Conservation (phyloP, 2,329 filamentous ascomycete genomes). For the Pyricularia pennisetigena region DNA sequence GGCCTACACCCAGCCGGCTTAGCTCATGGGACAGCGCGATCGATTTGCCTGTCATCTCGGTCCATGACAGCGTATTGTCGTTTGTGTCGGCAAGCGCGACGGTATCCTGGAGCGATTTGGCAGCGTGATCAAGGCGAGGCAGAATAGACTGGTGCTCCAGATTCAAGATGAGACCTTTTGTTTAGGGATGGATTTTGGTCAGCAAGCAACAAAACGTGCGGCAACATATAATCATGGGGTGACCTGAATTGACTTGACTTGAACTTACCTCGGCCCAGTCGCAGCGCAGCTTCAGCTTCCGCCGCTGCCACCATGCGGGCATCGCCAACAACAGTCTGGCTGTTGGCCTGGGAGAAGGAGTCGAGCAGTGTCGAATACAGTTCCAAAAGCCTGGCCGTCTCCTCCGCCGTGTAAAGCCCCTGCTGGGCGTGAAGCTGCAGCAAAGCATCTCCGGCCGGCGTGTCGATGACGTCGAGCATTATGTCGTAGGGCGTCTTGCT, state of each 20-base stretch:
- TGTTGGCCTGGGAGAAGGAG: neutral
- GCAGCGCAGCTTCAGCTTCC: neutral
- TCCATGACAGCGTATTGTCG: neutral
- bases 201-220: neutral
- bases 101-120: neutral
- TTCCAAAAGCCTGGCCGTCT: neutral
- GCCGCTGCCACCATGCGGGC: neutral
- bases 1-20: neutral
- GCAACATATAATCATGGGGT: neutral
- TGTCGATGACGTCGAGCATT: constrained; percentile 3
- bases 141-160: neutral
- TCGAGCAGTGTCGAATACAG: neutral
- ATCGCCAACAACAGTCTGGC: neutral
- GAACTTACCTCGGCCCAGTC: neutral
- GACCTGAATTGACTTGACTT: neutral
- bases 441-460: neutral
- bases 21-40: neutral
- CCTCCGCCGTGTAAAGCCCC: neutral
- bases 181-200: neutral
- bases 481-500: constrained; percentile 1
- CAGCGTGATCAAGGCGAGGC: neutral
- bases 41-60: neutral
- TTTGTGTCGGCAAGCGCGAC: neutral
- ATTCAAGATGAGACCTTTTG: neutral
- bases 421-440: neutral